phyloP scores from a whole-genome alignment of 495 filamentous ascomycete species.

The Endocarpon pusillum region DNA sequence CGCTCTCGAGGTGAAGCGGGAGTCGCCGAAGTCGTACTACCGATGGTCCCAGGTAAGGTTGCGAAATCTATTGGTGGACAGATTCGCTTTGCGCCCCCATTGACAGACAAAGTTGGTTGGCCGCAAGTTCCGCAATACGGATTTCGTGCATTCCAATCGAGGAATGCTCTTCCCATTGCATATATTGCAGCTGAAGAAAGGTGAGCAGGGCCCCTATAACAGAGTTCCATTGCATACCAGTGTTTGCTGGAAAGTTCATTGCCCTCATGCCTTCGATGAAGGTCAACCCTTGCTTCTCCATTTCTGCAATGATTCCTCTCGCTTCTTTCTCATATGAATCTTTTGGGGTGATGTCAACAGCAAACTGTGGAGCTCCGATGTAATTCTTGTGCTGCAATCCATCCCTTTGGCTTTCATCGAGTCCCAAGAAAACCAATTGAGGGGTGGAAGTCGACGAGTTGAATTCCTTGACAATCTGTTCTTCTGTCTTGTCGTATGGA shows the following conservation, averaged over 20 bases:
- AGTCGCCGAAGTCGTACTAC: conserved; percentile 16
- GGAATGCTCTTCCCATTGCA: conserved; percentile 72
- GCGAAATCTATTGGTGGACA: conserved; percentile 67
- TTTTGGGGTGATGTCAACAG: conserved; percentile 70
- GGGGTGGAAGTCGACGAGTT: conserved; percentile 53
- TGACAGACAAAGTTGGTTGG: conserved; percentile 62
- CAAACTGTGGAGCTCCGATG: conserved; percentile 66
- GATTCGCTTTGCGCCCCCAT: conserved; percentile 78
- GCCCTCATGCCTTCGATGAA: conserved; percentile 44
- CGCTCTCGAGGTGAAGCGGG: conserved; percentile 26
- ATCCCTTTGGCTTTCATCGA: conserved; percentile 47
- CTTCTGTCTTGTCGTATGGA: conserved; percentile 54
- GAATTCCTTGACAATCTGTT: conserved; percentile 51
- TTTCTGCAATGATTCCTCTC: conserved; percentile 31
- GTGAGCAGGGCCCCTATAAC: conserved; percentile 3
- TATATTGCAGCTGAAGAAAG: conserved; percentile 56
- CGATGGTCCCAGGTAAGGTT: conserved; percentile 20
- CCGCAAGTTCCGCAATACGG: conserved; percentile 85
- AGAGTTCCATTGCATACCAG: conserved; percentile 30
- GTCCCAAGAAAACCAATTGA: conserved; percentile 67
- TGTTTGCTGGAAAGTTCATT: conserved; percentile 35
- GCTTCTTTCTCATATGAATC: conserved; percentile 33
- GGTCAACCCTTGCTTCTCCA: conserved; percentile 39
- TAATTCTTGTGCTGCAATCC: conserved; percentile 43
- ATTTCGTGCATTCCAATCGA: conserved; percentile 92